These are phyloP conservation scores for Arthroderma sp. DNA, from an alignment of 2,329 filamentous ascomycete species.

Conservation along the genomic window DNA sequence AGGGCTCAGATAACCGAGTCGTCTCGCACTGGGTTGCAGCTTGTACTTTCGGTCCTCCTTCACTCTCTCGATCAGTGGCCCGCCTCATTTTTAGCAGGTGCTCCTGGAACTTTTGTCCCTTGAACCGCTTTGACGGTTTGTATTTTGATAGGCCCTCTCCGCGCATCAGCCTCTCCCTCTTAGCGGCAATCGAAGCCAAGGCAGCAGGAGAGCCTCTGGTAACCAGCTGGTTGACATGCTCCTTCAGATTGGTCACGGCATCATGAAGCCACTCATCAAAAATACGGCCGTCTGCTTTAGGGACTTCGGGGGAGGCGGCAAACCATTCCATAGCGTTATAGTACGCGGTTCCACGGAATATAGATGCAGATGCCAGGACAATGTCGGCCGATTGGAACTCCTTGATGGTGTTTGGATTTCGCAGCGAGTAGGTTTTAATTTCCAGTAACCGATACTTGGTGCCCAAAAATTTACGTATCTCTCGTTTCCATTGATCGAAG, in stretches of 20 bases:
- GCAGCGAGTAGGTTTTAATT: slow-evolving; percentile 26
- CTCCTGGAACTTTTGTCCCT: slow-evolving; percentile 17
- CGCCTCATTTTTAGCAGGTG: slow-evolving; percentile 10
- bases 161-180: slow-evolving; percentile 22
- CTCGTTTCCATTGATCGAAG: slow-evolving; percentile 44
- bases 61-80: neutral
- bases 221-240: slow-evolving; percentile 28
- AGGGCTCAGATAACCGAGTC: neutral
- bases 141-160: slow-evolving; percentile 26
- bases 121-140: slow-evolving; percentile 21
- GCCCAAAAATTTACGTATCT: slow-evolving; percentile 40
- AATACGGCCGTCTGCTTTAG: slow-evolving; percentile 31
- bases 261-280: slow-evolving; percentile 43
- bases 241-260: slow-evolving; percentile 29
- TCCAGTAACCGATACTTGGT: slow-evolving; percentile 32
- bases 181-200: slow-evolving; percentile 17
- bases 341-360: slow-evolving; percentile 39
- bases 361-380: slow-evolving; percentile 40
- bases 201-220: slow-evolving; percentile 20
- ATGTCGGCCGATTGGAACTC: slow-evolving; percentile 40
- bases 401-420: slow-evolving; percentile 31
- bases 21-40: neutral
- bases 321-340: slow-evolving; percentile 38
- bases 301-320: slow-evolving; percentile 33
- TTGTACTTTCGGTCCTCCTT: neutral